Evolutionary conservation across 2,329 filamentous ascomycete genomes (phyloP), one percentile per base, ranked within the genome.

Genomic region (Didymella exigua): DNA sequence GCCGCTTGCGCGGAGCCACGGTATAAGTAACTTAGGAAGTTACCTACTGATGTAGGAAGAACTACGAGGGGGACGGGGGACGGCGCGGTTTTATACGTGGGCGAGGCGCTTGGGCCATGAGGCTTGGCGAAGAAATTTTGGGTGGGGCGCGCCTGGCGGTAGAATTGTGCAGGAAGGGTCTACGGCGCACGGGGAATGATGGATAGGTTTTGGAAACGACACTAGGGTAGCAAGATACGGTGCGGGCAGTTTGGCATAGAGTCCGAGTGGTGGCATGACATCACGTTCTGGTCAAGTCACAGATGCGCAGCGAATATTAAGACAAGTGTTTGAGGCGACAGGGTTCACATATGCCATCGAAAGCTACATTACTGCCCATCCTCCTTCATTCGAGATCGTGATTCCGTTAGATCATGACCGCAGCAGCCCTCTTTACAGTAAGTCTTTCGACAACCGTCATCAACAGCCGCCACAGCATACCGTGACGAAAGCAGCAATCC

Each of bases 1-100:
- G 74, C 68, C 73, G 70, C 72, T 62, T 67, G 46, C 62, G 74
- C 71, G 73, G 68, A 76, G 74, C 74, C 73, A 75, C 73, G 73
- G 68, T 74, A 53, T 60, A 62, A 63, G 60, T 62, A 67, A 72
- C 52, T 55, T 55, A 50, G 52, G 52, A 55, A 55, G 52, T 55
- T 55, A 55, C 69, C 54, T 57, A 57, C 72, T 75, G 72, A 75
- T 75, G 72, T 53, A 74, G 74, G 63, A 47, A 16, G 63, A 68
- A 58, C 30, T 16, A 38, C 53, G 26, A 58, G 61, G 62, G 61
- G 61, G 59, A 60, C 56, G 65, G 69, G 61, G 60, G 7, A n/a
- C 0, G 24, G 5, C 8, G 36, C 31, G 54, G 8, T 66, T 72
- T 70, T 72, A 67, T 67, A 37, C 4, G 4, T 13, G 10, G 36